These are phyloP conservation scores for Lumnitzera littorea DNA, from an alignment of 345 rosid species.

Conservation along the genomic window DNA sequence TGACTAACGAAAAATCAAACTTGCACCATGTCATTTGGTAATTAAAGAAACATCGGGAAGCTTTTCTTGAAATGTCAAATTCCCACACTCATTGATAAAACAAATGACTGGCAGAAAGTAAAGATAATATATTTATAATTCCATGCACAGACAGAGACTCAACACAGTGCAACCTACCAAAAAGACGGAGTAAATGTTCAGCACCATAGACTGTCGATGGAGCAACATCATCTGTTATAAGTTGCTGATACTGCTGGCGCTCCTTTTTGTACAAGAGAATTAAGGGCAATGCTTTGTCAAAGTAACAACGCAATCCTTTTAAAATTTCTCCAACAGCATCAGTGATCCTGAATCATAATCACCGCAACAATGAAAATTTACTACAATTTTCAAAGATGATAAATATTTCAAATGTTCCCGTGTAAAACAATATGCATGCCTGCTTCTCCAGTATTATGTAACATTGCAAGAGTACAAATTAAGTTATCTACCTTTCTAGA, in stretches of 20 bases:
- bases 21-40: too few species aligned
- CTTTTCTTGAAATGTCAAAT: too few species aligned
- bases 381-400: too few species aligned
- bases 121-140: too few species aligned
- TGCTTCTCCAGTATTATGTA: constrained; percentile 2
- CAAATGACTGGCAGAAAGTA: too few species aligned
- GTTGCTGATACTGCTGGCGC: constrained; percentile 62
- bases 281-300: constrained; percentile 77
- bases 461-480: not conserved
- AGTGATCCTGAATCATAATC: constrained; percentile 34
- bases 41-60: too few species aligned
- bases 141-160: not conserved
- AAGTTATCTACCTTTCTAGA: too few species aligned
- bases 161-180: constrained; percentile 37
- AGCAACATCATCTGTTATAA: constrained; percentile 36
- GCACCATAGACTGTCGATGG: constrained; percentile 81
- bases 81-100: too few species aligned
- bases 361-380: constrained; percentile 2
- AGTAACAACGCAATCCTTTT: constrained; percentile 72
- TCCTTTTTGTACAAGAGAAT: constrained; percentile 83
- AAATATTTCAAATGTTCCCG: not conserved
- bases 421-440: constrained; percentile 8
- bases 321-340: constrained; percentile 64
- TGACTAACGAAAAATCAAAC: too few species aligned
- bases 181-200: constrained; percentile 73